Conservation (phyloP, 202 grass and related monocot genomes). For the Digitaria exilis region DNA sequence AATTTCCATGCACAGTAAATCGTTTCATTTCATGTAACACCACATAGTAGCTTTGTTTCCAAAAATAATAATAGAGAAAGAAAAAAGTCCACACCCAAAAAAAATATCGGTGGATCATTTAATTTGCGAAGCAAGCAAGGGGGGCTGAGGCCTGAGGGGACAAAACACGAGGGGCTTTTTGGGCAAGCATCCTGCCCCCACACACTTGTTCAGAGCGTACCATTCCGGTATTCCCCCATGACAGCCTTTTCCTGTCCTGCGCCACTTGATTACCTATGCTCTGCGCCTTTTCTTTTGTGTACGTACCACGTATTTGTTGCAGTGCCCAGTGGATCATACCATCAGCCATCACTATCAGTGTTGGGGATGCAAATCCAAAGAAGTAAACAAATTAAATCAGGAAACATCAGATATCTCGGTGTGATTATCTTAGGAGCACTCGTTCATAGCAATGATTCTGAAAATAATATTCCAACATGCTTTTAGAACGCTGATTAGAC, state of each 20-base stretch:
- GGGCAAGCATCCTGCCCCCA: neutral
- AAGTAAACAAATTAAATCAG: neutral
- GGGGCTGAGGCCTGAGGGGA: too few relatives aligned
- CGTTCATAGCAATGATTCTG: neutral
- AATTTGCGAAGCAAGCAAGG: neutral
- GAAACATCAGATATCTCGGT: neutral
- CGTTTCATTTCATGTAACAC: neutral
- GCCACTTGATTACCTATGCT: conserved; percentile 27
- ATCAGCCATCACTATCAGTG: conserved; percentile 7
- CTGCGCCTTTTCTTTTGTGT: neutral
- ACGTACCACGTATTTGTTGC: conserved; percentile 14
- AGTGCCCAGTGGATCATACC: conserved; percentile 1
- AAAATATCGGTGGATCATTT: neutral
- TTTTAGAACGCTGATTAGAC: neutral
- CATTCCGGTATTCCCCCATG: conserved; percentile 20
- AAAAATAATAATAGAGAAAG: neutral
- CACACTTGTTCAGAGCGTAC: conserved; percentile 1
- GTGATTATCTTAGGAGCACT: neutral
- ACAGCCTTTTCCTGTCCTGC: conserved; percentile 25
- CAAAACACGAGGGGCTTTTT: conserved; percentile 19
- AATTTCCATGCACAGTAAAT: neutral
- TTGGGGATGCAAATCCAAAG: neutral
- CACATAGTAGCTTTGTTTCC: neutral
- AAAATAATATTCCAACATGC: neutral
- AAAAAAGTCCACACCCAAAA: neutral